Evolutionary conservation across 2,329 filamentous ascomycete species (phyloP).

Genomic region (Basipetospora chlamydospora): DNA sequence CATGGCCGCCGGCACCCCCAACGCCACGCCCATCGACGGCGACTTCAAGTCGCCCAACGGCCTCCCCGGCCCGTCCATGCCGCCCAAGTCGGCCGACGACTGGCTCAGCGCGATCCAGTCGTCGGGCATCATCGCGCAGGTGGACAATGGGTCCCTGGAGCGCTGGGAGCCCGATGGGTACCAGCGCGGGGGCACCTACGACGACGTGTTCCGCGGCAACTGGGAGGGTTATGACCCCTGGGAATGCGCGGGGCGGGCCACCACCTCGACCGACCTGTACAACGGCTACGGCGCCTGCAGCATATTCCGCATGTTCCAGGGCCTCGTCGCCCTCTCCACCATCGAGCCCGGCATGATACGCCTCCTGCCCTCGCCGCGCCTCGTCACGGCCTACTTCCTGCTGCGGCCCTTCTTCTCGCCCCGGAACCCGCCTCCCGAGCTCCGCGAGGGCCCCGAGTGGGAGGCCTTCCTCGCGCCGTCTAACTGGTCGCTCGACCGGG

Average conservation of each 20-base stretch:
- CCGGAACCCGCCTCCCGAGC: conserved; percentile 23
- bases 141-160: conserved; percentile 57
- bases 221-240: conserved; percentile 44
- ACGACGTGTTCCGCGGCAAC: conserved; percentile 33
- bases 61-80: conserved; percentile 3
- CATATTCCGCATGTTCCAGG: conserved; percentile 46
- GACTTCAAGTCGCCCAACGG: conserved; percentile 6
- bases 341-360: conserved; percentile 55
- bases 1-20: conserved; percentile 24
- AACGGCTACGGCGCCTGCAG: conserved; percentile 42
- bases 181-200: conserved; percentile 40
- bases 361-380: conserved; percentile 56
- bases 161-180: conserved; percentile 59
- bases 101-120: conserved; percentile 26
- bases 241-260: conserved; percentile 37
- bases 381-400: conserved; percentile 64
- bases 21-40: conserved; percentile 17
- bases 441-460: conserved; percentile 27
- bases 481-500: conserved; percentile 30
- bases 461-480: conserved; percentile 32
- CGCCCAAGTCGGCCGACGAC: conserved; percentile 20
- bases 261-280: conserved; percentile 40
- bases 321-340: conserved; percentile 37
- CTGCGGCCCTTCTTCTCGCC: conserved; percentile 43
- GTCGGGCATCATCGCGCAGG: conserved; percentile 44